A percentile compares a stretch with the other conserved stretches of the same genome.
These are phyloP conservation scores for Trametes cinnabarina DNA, from an alignment of 768 basidiomycete species.

Conservation along the genomic window DNA sequence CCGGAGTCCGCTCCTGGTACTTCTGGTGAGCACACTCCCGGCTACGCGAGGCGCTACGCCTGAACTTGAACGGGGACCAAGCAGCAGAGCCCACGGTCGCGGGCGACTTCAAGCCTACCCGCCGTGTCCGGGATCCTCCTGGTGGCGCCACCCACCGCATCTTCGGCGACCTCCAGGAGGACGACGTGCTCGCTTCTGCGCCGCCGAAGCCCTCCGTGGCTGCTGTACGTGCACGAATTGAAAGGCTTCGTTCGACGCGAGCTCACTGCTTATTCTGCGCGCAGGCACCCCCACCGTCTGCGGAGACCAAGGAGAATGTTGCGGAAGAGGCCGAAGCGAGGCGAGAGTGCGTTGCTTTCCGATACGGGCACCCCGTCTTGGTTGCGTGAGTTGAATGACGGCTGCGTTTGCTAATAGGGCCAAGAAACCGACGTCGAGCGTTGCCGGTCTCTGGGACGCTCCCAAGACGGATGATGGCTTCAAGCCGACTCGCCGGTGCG, in stretches of 20 bases:
- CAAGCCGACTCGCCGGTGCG: conserved; percentile 68
- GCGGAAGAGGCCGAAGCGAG: neutral
- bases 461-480: conserved; percentile 41
- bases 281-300: neutral
- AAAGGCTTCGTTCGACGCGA: neutral
- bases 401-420: conserved; percentile 29
- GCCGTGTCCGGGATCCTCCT: conserved; percentile 56
- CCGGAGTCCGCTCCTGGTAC: conserved; percentile 10
- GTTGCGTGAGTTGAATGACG: no score
- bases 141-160: conserved; percentile 50
- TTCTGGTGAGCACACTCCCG: neutral
- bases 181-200: conserved; percentile 59
- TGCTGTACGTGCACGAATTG: neutral
- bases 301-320: neutral
- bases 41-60: no score
- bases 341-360: neutral
- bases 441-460: conserved; percentile 37
- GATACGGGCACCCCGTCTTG: neutral
- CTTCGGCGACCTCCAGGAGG: conserved; percentile 46
- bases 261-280: neutral
- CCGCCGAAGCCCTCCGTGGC: conserved; percentile 39
- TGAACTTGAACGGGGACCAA: no score
- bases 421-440: conserved; percentile 41
- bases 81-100: conserved; percentile 23
- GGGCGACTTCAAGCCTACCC: conserved; percentile 46